phyloP scores from a whole-genome alignment of 805 yeast genomes.

The Blastobotrys muscicola region DNA sequence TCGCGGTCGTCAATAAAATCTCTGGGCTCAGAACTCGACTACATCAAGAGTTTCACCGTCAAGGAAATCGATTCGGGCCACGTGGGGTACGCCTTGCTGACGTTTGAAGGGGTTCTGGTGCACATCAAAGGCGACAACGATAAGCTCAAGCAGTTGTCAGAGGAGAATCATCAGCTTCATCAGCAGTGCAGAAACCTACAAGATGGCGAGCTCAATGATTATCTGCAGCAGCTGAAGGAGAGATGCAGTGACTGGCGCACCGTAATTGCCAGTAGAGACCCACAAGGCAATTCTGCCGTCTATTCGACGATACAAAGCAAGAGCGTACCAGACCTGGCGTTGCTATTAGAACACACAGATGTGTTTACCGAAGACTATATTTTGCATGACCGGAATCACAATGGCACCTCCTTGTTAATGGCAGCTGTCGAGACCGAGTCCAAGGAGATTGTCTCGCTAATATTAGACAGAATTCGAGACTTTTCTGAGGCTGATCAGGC shows the following conservation, averaged over 20 bases:
- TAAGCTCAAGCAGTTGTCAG: constrained; percentile 34
- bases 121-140: constrained; percentile 43
- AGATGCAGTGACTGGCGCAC: constrained; percentile 8
- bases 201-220: constrained; percentile 18
- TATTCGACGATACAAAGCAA: constrained; percentile 48
- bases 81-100: constrained; percentile 68
- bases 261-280: constrained; percentile 33
- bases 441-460: constrained; percentile 35
- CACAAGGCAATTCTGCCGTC: constrained; percentile 62
- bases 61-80: constrained; percentile 46
- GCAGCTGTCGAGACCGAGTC: constrained; percentile 52
- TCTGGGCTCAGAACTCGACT: constrained; percentile 54
- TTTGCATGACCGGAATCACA: constrained; percentile 48
- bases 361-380: constrained; percentile 60
- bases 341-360: constrained; percentile 37
- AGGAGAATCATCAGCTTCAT: constrained; percentile 47
- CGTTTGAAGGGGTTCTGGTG: constrained; percentile 70
- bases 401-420: constrained; percentile 48
- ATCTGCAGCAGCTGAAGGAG: constrained; percentile 1
- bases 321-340: constrained; percentile 36
- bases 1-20: constrained; percentile 49
- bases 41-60: constrained; percentile 51
- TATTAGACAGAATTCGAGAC: constrained; percentile 38
- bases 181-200: constrained; percentile 30
- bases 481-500: constrained; percentile 39